Conservation (phyloP, 495 filamentous ascomycete genomes). For the Terfezia boudieri region DNA sequence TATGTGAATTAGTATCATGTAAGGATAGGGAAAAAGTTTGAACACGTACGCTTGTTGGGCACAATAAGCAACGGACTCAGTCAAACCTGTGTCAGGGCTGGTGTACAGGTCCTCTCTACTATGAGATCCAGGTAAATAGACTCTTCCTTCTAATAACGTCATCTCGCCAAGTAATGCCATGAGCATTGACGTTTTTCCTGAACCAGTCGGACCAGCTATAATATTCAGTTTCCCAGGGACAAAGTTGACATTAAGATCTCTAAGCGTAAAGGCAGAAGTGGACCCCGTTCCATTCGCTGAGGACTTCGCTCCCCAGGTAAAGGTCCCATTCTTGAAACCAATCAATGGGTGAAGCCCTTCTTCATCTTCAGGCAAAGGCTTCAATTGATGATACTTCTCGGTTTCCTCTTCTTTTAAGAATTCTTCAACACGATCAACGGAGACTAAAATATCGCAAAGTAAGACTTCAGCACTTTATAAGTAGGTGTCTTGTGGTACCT, state of each 20-base stretch:
- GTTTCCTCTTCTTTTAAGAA: constrained; percentile 91
- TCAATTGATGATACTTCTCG: constrained; percentile 79
- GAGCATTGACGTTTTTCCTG: constrained; percentile 81
- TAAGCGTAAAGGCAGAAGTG: constrained; percentile 50
- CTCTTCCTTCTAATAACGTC: constrained; percentile 58
- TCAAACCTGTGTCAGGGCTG: constrained; percentile 65
- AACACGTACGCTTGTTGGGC: constrained; percentile 53
- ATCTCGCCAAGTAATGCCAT: constrained; percentile 97
- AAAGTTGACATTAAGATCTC: constrained; percentile 59
- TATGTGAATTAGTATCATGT: background rate
- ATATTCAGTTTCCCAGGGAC: constrained; percentile 63
- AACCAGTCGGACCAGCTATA: constrained; percentile 78
- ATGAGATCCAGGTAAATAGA: constrained; percentile 60
- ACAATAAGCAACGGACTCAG: constrained; percentile 87
- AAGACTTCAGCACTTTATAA: background rate
- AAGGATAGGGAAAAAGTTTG: too few relatives aligned
- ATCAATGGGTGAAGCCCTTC: constrained; percentile 40
- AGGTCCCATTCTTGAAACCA: constrained; percentile 62
- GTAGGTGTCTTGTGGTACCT: background rate
- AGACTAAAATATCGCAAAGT: constrained; percentile 30
- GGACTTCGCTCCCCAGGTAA: constrained; percentile 68
- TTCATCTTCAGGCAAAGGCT: constrained; percentile 35
- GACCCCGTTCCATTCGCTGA: constrained; percentile 31
- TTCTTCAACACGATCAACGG: constrained; percentile 86
- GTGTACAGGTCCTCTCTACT: constrained; percentile 64